Conservation (phyloP, 2,329 filamentous ascomycete genomes). For the Cladophialophora chaetospira region DNA sequence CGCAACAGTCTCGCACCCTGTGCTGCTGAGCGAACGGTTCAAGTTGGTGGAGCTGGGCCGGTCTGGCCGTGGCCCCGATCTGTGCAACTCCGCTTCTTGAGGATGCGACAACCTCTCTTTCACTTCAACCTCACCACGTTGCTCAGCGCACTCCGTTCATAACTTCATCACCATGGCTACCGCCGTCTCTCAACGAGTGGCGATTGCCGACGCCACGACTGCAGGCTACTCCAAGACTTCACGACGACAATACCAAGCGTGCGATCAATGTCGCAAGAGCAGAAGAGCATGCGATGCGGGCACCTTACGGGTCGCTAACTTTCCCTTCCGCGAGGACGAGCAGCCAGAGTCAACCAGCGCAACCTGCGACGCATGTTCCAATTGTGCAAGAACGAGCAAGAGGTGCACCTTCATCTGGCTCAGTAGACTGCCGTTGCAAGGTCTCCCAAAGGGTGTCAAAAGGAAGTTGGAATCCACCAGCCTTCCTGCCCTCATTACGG, state of each 20-base stretch:
- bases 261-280: constrained; percentile 27
- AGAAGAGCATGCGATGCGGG: constrained; percentile 27
- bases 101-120: constrained; percentile 11
- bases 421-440: constrained; percentile 33
- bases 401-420: constrained; percentile 50
- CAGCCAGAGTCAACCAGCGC: constrained; percentile 17
- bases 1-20: constrained; percentile 12
- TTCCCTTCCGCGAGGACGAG: constrained; percentile 19
- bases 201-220: not conserved
- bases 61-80: constrained; percentile 10
- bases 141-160: not conserved
- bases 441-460: constrained; percentile 28
- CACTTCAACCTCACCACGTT: not conserved
- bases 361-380: constrained; percentile 38
- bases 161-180: constrained; percentile 1
- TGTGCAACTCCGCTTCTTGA: constrained; percentile 12
- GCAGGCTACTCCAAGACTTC: constrained; percentile 25
- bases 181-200: not conserved
- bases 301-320: constrained; percentile 20
- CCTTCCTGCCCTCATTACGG: not conserved
- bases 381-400: constrained; percentile 49
- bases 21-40: not conserved
- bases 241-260: constrained; percentile 45
- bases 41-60: constrained; percentile 4
- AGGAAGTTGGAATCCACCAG: constrained; percentile 23